Evolutionary conservation across 2,329 filamentous ascomycete species (phyloP).

Genomic region (Botrytis squamosa): DNA sequence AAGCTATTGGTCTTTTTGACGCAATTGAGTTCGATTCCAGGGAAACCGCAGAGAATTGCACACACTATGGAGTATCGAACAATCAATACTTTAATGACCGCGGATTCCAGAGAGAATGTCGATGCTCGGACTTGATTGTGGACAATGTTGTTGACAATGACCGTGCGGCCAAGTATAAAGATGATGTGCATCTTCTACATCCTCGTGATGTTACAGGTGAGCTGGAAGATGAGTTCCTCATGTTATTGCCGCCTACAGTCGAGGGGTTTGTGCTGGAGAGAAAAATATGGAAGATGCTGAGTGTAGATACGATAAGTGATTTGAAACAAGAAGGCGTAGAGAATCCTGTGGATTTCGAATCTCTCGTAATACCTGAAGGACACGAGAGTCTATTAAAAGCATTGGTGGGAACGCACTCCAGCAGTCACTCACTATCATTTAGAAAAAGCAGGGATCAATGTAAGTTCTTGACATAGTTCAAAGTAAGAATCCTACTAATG

Average conservation of each 20-base stretch:
- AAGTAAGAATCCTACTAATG: neutral
- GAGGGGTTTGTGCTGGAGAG: conserved; percentile 3
- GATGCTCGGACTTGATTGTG: neutral
- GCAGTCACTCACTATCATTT: rapidly evolving
- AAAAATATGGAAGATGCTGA: neutral
- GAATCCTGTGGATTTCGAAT: neutral
- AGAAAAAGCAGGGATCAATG: neutral
- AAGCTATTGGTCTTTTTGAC: conserved; percentile 4
- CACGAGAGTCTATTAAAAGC: conserved; percentile 10
- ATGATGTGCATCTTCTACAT: neutral
- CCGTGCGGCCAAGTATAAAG: neutral
- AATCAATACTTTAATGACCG: neutral
- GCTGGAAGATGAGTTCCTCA: neutral
- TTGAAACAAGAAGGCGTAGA: neutral
- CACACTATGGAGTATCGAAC: neutral
- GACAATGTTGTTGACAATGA: conserved; percentile 11
- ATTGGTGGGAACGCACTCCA: neutral
- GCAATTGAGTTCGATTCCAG: neutral
- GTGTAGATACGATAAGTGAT: neutral
- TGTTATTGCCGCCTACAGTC: neutral
- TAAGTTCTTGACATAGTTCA: neutral
- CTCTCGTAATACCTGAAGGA: neutral
- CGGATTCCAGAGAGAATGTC: neutral
- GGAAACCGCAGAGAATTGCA: neutral
- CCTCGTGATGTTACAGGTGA: neutral